phyloP scores from a whole-genome alignment of 192 early-diverging fungal species.

The Coemansia sp. region DNA sequence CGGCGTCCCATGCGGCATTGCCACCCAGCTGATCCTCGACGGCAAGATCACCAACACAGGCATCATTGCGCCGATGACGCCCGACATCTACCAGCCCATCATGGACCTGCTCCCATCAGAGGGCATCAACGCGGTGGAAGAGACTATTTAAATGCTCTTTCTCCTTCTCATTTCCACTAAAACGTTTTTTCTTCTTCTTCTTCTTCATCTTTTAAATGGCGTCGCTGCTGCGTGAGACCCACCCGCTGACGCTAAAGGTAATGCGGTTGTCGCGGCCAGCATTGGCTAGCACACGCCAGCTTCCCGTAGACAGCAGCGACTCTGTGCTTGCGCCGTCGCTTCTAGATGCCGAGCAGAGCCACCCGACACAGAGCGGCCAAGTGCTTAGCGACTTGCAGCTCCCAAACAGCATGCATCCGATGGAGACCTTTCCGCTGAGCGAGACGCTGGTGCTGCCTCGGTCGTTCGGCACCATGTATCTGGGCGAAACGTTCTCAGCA shows the following conservation, averaged over 20 bases:
- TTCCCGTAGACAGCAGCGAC: slow-evolving; percentile 38
- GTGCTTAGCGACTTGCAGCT: slow-evolving; percentile 37
- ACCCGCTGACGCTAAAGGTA: slow-evolving; percentile 83
- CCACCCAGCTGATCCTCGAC: slow-evolving; percentile 85
- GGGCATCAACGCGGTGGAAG: slow-evolving; percentile 85
- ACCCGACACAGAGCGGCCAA: slow-evolving; percentile 46
- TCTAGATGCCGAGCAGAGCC: slow-evolving; percentile 40
- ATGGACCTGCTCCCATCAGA: slow-evolving; percentile 84
- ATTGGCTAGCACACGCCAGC: slow-evolving; percentile 54
- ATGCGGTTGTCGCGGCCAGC: slow-evolving; percentile 84
- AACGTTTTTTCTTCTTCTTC: slow-evolving; percentile 1
- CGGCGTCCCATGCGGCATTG: slow-evolving; percentile 95
- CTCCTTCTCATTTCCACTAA: not conserved
- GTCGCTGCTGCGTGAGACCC: slow-evolving; percentile 53
- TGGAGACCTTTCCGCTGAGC: slow-evolving; percentile 58
- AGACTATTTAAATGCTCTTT: slow-evolving; percentile 18
- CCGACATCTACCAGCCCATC: slow-evolving; percentile 87
- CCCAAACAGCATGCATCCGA: slow-evolving; percentile 42
- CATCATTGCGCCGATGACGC: slow-evolving; percentile 87
- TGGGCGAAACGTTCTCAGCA: slow-evolving; percentile 87
- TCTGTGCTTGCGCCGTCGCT: slow-evolving; percentile 35
- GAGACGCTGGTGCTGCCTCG: slow-evolving; percentile 77
- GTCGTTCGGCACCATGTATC: slow-evolving; percentile 88
- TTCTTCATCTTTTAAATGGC: slow-evolving; percentile 17
- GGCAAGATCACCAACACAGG: slow-evolving; percentile 77